phyloP scores from a whole-genome alignment of 805 yeast genomes.

The Candida lessepsii region DNA sequence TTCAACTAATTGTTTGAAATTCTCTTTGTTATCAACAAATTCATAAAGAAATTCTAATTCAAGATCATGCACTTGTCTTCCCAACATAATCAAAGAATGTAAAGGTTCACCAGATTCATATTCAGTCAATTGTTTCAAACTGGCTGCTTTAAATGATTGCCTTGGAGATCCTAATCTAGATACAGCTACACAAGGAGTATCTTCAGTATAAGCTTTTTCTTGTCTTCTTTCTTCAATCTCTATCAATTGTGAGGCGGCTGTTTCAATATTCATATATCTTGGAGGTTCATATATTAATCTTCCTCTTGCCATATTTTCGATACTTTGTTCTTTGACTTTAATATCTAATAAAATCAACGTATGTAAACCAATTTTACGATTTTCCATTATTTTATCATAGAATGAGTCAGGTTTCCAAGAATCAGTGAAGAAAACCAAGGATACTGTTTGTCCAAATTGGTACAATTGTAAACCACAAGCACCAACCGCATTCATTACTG shows the following conservation, averaged over 20 bases:
- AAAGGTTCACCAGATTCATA: constrained; percentile 94
- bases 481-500: constrained; percentile 98
- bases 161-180: constrained; percentile 86
- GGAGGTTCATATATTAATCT: constrained; percentile 94
- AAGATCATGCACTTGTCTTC: constrained; percentile 90
- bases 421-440: constrained; percentile 93
- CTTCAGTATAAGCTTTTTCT: constrained; percentile 76
- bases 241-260: constrained; percentile 83
- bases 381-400: constrained; percentile 85
- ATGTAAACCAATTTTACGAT: constrained; percentile 86
- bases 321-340: constrained; percentile 94
- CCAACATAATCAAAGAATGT: constrained; percentile 87
- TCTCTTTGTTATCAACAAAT: constrained; percentile 62
- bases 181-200: constrained; percentile 92
- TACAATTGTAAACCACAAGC: constrained; percentile 95
- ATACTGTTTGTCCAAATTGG: constrained; percentile 96
- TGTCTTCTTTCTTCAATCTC: constrained; percentile 81
- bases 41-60: constrained; percentile 83
- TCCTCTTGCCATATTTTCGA: constrained; percentile 92
- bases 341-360: constrained; percentile 86
- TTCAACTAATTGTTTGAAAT: constrained; percentile 46
- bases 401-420: constrained; percentile 96
- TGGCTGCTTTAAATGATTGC: constrained; percentile 82
- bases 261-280: constrained; percentile 87
- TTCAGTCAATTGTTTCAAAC: constrained; percentile 69